Conservation (phyloP, 2,329 filamentous ascomycete genomes). For the Aaosphaeria arxii region DNA sequence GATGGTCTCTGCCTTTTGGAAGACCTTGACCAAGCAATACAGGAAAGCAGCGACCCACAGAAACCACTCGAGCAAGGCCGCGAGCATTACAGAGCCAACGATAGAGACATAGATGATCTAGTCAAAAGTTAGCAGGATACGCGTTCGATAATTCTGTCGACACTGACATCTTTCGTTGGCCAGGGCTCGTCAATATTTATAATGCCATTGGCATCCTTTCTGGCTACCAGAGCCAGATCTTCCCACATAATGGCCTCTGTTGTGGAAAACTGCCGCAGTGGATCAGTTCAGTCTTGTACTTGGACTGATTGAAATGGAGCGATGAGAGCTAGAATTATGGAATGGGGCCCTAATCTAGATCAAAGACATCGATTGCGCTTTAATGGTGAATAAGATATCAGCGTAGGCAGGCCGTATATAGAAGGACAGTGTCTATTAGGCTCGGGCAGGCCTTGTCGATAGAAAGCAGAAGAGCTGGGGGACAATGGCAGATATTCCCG, state of each 20-base stretch:
- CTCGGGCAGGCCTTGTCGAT: too few species aligned
- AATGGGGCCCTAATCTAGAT: too few species aligned
- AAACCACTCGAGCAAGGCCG: slow-evolving; percentile 88
- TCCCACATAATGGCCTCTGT: slow-evolving; percentile 16
- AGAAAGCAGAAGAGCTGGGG: too few species aligned
- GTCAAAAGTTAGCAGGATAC: not conserved
- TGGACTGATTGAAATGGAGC: too few species aligned
- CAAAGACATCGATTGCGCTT: too few species aligned
- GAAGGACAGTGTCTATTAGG: too few species aligned
- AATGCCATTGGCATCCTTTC: slow-evolving; percentile 24
- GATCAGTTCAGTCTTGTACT: too few species aligned
- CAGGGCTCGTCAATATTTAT: slow-evolving; percentile 36
- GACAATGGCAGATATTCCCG: too few species aligned
- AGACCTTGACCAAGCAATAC: slow-evolving; percentile 88
- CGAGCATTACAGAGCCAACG: slow-evolving; percentile 76
- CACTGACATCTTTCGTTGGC: slow-evolving; percentile 40
- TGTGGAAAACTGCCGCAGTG: too few species aligned
- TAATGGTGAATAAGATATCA: too few species aligned
- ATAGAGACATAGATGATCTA: slow-evolving; percentile 85
- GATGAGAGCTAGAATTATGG: too few species aligned
- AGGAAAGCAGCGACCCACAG: slow-evolving; percentile 92
- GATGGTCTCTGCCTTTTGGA: slow-evolving; percentile 84
- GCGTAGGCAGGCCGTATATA: too few species aligned
- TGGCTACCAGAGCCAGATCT: slow-evolving; percentile 21
- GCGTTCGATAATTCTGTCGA: not conserved